A percentile compares a stretch with the other conserved stretches of the same genome.
Conservation (phyloP, 2,329 filamentous ascomycete genomes). For the Cephalotrichum gorgonifer region DNA sequence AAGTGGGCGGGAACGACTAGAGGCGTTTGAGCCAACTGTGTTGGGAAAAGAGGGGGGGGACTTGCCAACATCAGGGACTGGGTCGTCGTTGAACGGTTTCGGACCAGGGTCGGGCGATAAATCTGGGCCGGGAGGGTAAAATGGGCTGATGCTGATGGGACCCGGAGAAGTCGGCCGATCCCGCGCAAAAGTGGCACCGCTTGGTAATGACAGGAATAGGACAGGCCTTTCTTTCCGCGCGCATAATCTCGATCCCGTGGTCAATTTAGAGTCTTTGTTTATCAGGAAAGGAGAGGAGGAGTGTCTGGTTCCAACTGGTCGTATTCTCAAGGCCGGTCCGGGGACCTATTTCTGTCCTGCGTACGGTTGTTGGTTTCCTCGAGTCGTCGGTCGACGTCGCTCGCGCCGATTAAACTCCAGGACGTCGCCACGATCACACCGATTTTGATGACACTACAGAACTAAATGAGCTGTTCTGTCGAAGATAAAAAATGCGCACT, state of each 20-base stretch:
- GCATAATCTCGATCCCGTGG: not conserved
- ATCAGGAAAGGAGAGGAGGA: too few relatives aligned
- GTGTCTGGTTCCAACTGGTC: not conserved
- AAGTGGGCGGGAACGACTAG: not conserved
- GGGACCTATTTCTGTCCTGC: not conserved
- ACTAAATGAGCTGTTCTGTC: too few relatives aligned
- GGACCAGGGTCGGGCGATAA: slow-evolving; percentile 19
- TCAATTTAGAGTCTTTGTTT: not conserved
- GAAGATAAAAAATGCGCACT: too few relatives aligned
- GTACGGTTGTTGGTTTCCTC: not conserved
- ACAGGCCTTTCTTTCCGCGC: not conserved
- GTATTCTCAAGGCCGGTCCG: not conserved
- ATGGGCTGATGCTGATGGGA: slow-evolving; percentile 23
- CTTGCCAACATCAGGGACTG: not conserved
- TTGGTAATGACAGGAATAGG: not conserved
- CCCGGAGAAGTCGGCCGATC: slow-evolving; percentile 24
- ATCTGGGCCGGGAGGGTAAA: slow-evolving; percentile 21
- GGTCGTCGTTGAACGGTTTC: slow-evolving; percentile 1
- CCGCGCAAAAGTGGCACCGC: slow-evolving; percentile 8
- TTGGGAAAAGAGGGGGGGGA: too few relatives aligned
- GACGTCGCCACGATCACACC: not conserved
- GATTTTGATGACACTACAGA: not conserved
- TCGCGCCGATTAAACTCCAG: not conserved
- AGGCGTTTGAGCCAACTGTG: too few relatives aligned
- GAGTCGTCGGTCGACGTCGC: too few relatives aligned